Evolutionary conservation across 768 basidiomycete genomes (phyloP).

Genomic region (Neoboletus brunneissimus): DNA sequence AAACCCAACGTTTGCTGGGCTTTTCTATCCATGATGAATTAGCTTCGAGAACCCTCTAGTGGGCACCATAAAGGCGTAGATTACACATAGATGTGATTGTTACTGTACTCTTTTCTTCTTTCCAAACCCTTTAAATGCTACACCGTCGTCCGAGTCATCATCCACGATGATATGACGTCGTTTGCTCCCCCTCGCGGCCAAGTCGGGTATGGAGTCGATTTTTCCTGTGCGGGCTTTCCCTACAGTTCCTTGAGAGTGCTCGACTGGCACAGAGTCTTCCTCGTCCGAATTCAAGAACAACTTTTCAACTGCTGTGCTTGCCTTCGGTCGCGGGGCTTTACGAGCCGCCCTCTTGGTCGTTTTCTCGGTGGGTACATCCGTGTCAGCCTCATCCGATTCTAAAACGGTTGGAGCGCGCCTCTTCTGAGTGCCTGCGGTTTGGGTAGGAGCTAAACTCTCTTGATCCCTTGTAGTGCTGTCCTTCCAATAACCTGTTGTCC

Average conservation of each 20-base stretch:
- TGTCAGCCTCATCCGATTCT: slow-evolving; percentile 41
- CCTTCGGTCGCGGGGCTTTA: slow-evolving; percentile 31
- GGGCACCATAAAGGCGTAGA: background rate
- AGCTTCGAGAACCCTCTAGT: slow-evolving; percentile 12
- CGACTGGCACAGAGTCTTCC: slow-evolving; percentile 25
- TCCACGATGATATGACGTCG: slow-evolving; percentile 43
- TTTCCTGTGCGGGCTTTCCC: slow-evolving; percentile 6
- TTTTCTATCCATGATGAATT: slow-evolving; percentile 83
- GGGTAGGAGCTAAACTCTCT: slow-evolving; percentile 20
- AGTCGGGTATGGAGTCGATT: background rate
- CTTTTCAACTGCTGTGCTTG: slow-evolving; percentile 27
- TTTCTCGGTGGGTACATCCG: slow-evolving; percentile 16
- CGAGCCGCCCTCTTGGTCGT: slow-evolving; percentile 13
- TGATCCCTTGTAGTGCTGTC: slow-evolving; percentile 24
- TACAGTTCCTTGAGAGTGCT: background rate
- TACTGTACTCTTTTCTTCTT: slow-evolving; percentile 27
- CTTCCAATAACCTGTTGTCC: slow-evolving; percentile 56
- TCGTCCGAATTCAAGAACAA: slow-evolving; percentile 56
- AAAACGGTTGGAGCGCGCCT: slow-evolving; percentile 32
- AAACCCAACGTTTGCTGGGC: slow-evolving; percentile 79
- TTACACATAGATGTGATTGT: slow-evolving; percentile 1
- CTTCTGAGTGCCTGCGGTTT: slow-evolving; percentile 17
- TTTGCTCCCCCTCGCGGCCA: slow-evolving; percentile 20
- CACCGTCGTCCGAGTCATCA: slow-evolving; percentile 71
- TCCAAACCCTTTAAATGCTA: slow-evolving; percentile 64